Percentiles rank a stretch among this genome's conserved stretches.
Conservation (phyloP, 257 asterid species). For the Forsythia viridissima region DNA sequence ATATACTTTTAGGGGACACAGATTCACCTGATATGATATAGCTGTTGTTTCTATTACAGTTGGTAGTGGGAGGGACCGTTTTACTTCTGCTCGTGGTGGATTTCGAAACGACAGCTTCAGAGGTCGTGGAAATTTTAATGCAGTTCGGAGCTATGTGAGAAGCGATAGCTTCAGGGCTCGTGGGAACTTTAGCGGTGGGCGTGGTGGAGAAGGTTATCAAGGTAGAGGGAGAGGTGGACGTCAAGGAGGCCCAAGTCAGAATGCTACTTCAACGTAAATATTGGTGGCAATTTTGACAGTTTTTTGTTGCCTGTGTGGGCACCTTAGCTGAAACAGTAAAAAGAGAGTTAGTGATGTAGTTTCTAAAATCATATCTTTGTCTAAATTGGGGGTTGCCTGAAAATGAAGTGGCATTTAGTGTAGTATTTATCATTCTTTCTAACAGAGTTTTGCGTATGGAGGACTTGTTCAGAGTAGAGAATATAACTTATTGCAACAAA, state of each 20-base stretch:
- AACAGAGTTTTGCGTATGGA: constrained; percentile 22
- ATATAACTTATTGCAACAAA: constrained; percentile 23
- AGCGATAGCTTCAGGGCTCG: constrained; percentile 59
- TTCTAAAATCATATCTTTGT: constrained; percentile 13
- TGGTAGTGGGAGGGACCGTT: constrained; percentile 63
- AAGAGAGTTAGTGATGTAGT: not conserved
- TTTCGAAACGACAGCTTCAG: constrained; percentile 59
- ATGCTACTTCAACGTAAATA: constrained; percentile 21
- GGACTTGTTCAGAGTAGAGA: constrained; percentile 22
- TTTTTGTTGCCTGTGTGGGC: constrained; percentile 23
- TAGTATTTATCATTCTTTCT: constrained; percentile 27
- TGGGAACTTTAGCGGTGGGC: constrained; percentile 38
- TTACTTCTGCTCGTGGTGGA: constrained; percentile 58
- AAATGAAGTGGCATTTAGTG: constrained; percentile 27
- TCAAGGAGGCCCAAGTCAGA: constrained; percentile 33
- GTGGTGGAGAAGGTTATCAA: constrained; percentile 46
- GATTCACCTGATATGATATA: constrained; percentile 8
- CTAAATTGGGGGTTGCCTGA: constrained; percentile 25
- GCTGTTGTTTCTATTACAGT: constrained; percentile 36
- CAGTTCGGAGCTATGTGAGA: constrained; percentile 56
- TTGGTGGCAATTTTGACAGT: constrained; percentile 34
- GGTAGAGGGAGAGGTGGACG: constrained; percentile 47
- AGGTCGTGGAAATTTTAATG: constrained; percentile 55
- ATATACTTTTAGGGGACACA: not conserved
- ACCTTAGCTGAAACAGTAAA: constrained; percentile 9